Base-by-base conservation (phyloP, 768 basidiomycete genomes). In the Dacryopinax spathularia region DNA sequence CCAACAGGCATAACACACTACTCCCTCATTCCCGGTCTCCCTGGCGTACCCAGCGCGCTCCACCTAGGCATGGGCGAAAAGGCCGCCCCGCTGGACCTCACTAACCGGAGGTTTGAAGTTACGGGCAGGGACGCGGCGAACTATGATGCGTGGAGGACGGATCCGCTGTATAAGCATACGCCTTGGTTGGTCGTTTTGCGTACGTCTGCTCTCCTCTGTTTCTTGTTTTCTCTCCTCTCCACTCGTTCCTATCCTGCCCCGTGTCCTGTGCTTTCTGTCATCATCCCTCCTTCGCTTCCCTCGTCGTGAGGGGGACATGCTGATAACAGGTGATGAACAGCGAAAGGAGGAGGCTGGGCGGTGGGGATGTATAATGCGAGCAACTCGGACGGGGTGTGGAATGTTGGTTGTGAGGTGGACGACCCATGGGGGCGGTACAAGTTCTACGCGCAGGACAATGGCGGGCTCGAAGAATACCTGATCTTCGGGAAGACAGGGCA, bases 101-200 rank as follows among this genome's bases (percentile, higher is more conserved):
- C 71, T 2, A 65, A 65, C 59, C 60, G 71, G 33, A 61, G 62
- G 1, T 72, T 73, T 64, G 63, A 66, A 41, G 31, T 71, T 13
- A 66, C 67, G 37, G 71, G 69, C 12, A 68, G 70, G 12, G 72
- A 73, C 48, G 70, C 70, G 6, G 72, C 72, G 4, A 63, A 62
- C 0, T 73, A 73, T 60, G 71, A 72, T 62, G 68, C 72, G 20
- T 71, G 69, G 59, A 60, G 67, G 18, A 68, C 69, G 7, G 72
- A 73, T 60, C 72, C 72, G 63, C 66, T 73, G n/a, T 74, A 74
- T 68, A 74, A 74, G 63, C 72, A 74, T 61, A 71, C 71, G 2
- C 72, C 72, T 0, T 73, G 69, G 60, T 65, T 74, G 4, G 68
- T 74, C 34, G 70, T 67, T 34, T 34, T 70, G 33, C 61, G 65